Conservation (phyloP, 2,329 filamentous ascomycete species). For the Reticulascus tulasneorum region DNA sequence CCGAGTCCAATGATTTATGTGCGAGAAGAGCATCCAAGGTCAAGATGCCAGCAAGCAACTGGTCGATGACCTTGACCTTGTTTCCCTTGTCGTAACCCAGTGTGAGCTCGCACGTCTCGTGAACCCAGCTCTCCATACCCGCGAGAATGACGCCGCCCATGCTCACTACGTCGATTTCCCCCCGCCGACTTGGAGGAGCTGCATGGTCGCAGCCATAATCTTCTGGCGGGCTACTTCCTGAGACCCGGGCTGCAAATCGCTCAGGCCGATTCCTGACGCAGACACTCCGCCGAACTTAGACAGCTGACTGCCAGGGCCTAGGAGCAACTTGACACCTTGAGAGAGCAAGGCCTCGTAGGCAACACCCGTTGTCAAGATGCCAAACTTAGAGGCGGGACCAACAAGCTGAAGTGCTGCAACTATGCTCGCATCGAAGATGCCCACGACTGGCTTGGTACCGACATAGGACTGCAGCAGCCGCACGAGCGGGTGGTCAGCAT, state of each 20-base stretch:
- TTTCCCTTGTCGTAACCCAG: conserved; percentile 1
- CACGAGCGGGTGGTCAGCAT: conserved; percentile 12
- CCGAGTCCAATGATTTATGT: conserved; percentile 1
- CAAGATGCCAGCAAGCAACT: conserved; percentile 11
- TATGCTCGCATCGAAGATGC: conserved; percentile 13
- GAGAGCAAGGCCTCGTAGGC: conserved; percentile 9
- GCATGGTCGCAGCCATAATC: conserved; percentile 3
- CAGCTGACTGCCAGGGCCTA: conserved; percentile 3
- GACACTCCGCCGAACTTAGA: conserved; percentile 9
- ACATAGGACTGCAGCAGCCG: conserved; percentile 6
- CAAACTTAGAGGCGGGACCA: conserved; percentile 2
- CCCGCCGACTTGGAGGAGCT: neutral
- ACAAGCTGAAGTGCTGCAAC: conserved; percentile 7
- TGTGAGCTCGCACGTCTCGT: conserved; percentile 7
- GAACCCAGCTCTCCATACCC: conserved; percentile 12
- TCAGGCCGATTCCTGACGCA: conserved; percentile 9
- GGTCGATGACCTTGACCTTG: conserved; percentile 9
- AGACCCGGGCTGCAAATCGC: neutral
- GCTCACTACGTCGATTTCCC: conserved; percentile 5
- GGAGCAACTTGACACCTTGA: conserved; percentile 1
- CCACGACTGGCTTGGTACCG: conserved; percentile 10
- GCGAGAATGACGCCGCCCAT: conserved; percentile 13
- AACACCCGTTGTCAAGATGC: conserved; percentile 10
- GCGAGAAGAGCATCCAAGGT: conserved; percentile 7
- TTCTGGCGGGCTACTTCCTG: conserved; percentile 2